Evolutionary conservation across 495 filamentous ascomycete genomes (phyloP).

Genomic region (Durotheca rogersii): DNA sequence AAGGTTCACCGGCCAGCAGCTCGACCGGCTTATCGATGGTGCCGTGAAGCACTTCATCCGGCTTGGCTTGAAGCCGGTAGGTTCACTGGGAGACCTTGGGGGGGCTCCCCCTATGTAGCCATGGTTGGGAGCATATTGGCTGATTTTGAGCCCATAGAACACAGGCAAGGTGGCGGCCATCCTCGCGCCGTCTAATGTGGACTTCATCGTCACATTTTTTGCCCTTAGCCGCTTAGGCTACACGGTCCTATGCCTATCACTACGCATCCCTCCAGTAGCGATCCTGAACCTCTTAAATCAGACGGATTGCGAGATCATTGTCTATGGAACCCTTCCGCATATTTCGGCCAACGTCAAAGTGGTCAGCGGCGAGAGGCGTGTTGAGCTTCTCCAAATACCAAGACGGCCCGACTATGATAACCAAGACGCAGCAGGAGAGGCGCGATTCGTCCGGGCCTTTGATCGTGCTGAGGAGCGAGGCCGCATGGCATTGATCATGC

Average conservation of each 20-base stretch:
- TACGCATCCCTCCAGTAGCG: constrained; percentile 50
- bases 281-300: constrained; percentile 50
- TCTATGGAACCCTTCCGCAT: constrained; percentile 31
- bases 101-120: neutral
- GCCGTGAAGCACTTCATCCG: constrained; percentile 24
- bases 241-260: constrained; percentile 56
- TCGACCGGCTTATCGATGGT: constrained; percentile 52
- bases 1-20: constrained; percentile 48
- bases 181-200: constrained; percentile 51
- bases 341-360: constrained; percentile 45
- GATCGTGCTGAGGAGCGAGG: constrained; percentile 36
- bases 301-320: constrained; percentile 42
- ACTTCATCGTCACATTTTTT: constrained; percentile 56
- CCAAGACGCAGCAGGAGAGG: constrained; percentile 15
- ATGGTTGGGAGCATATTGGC: neutral
- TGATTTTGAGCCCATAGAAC: constrained; percentile 23
- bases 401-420: constrained; percentile 35
- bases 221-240: constrained; percentile 57
- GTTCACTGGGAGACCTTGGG: neutral
- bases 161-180: constrained; percentile 46
- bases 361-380: constrained; percentile 33
- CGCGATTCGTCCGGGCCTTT: constrained; percentile 26
- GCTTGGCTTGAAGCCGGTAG: constrained; percentile 23
- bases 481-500: constrained; percentile 48
- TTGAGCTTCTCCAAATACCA: constrained; percentile 33